Evolutionary conservation across 768 basidiomycete species (phyloP), one percentile per base, ranked within the genome.

Genomic region (Pholiota conissans): DNA sequence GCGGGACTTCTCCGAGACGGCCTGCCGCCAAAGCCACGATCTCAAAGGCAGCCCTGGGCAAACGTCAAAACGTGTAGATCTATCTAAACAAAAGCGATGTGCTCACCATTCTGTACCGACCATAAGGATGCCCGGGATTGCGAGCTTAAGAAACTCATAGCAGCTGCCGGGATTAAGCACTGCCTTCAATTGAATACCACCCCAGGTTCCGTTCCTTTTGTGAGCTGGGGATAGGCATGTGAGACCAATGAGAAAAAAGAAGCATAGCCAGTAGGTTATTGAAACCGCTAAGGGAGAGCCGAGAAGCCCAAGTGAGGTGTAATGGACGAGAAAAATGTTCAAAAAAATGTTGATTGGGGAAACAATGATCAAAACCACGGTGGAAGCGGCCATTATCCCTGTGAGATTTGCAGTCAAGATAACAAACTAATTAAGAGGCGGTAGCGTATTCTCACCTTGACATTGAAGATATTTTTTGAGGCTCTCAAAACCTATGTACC

Each of bases 391-490:
- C 87, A 90, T 89, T 57, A 92, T 90, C 7, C 89, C 90, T 91
- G 49, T 14, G 49, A 26, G 11, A 35, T 26, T 26, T 45, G 35
- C n/a, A 16, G 55, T 11, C 49, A 47, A 49, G 45, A 37, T 32
- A n/a, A n/a, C n/a, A n/a, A n/a, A n/a, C n/a, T n/a, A n/a, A n/a
- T n/a, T n/a, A n/a, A n/a, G n/a, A n/a, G n/a, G n/a, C n/a, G n/a
- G n/a, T n/a, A n/a, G n/a, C n/a, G n/a, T n/a, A n/a, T 18, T 56
- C 76, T 60, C 56, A 86, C 87, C 89, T 76, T 91, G 89, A 57
- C 88, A 90, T 65, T 90, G 90, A 24, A 91, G 68, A 69, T 90
- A 91, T 70, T 89, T 91, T 69, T 91, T 91, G 63, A 90, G 73
- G 56, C 83, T 85, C 68, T 91, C 88, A 56, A 90, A 90, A 2